Conservation (phyloP, 192 early-diverging fungal species). For the Gryganskiella cystojenkinii region DNA sequence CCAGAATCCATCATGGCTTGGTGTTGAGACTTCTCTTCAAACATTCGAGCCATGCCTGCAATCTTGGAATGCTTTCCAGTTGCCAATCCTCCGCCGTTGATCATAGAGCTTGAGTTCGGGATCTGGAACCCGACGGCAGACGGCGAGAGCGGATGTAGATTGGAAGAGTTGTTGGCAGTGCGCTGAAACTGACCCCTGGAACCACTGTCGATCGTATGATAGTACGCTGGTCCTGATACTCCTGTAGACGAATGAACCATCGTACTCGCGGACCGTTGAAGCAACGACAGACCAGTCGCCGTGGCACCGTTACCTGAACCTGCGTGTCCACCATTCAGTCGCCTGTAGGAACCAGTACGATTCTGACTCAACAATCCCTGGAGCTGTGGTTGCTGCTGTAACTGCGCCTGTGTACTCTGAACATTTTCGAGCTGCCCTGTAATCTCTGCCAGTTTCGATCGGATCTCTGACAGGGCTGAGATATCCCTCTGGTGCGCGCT, state of each 20-base stretch:
- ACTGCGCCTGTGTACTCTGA: constrained; percentile 3
- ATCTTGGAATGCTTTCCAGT: constrained; percentile 27
- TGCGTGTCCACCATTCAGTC: not conserved
- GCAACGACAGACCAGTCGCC: constrained; percentile 29
- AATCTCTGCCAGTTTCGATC: constrained; percentile 43
- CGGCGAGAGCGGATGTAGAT: not conserved
- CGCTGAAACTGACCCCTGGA: constrained; percentile 21
- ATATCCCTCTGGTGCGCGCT: constrained; percentile 44
- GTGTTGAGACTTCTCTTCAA: constrained; percentile 22
- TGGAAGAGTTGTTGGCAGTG: constrained; percentile 7
- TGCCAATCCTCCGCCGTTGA: not conserved
- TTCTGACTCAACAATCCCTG: not conserved
- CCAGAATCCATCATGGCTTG: not conserved
- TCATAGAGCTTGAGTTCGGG: constrained; percentile 15
- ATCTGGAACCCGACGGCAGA: constrained; percentile 9
- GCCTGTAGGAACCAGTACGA: constrained; percentile 1
- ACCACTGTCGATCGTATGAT: constrained; percentile 23
- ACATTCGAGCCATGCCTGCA: constrained; percentile 35
- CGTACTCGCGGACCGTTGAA: constrained; percentile 42
- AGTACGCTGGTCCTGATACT: constrained; percentile 13
- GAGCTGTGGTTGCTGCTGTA: not conserved
- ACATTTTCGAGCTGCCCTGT: constrained; percentile 31
- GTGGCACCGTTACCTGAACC: constrained; percentile 17
- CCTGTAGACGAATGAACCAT: constrained; percentile 20
- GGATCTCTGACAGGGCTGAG: constrained; percentile 35